Evolutionary conservation across 768 basidiomycete species (phyloP), one percentile per base, ranked within the genome.

Genomic region (Suillus brevipes): DNA sequence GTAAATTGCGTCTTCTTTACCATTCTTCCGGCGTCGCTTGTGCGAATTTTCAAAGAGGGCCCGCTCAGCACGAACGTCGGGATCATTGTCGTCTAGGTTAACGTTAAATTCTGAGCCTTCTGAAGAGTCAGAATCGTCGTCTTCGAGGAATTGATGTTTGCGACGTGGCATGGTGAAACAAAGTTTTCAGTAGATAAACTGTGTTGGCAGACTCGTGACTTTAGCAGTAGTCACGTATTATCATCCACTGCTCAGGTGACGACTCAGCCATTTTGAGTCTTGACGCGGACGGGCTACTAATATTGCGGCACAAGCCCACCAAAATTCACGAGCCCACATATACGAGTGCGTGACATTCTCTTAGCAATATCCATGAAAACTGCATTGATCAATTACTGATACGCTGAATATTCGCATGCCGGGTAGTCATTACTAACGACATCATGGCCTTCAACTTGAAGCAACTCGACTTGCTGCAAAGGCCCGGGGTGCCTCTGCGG

Each of bases 31-130:
- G 66, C 87, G 83, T 63, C 87, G 84, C 73, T 92, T 94, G 78
- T 93, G 93, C 4, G 92, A 91, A 66, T 92, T 85, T 71, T 88
- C 84, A 74, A 92, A 92, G 9, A 92, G 84, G 40, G 84, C 85
- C 12, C 89, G 89, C 73, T 94, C 93, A 40, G 86, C 94, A 40
- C 85, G 83, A 14, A 81, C 81, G 71, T 90, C 89, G 4, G 86
- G 84, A 69, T 89, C 84, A 38, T 78, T 73, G 64, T 84, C 82
- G 66, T 81, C 78, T n/a, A 72, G 72, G 52, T 82, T 82, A 56
- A 83, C 83, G 23, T 78, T 81, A 16, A 84, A 82, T 45, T 82
- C 84, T 14, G 88, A 89, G 50, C 75, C 84, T 31, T 80, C 79
- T 57, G 87, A 88, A 13, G 90, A 89, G 73, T 89, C 88, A 8